These are phyloP conservation scores for Neofusicoccum parvum DNA, from an alignment of 2,329 filamentous ascomycete genomes.

Conservation along the genomic window DNA sequence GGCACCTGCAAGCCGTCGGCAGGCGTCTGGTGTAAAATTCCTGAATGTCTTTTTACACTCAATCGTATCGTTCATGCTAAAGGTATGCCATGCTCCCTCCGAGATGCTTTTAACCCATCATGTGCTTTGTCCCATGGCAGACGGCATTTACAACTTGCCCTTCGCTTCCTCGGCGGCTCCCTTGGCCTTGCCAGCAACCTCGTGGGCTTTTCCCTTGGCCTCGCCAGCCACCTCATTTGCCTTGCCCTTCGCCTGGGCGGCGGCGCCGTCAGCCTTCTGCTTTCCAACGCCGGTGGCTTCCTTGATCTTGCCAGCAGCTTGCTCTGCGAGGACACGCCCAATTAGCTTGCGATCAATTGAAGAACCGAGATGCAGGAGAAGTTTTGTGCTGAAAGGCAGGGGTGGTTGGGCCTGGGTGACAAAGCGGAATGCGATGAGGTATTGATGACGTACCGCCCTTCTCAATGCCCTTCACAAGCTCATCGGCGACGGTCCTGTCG, in stretches of 20 bases:
- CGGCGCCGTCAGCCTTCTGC: slow-evolving; percentile 30
- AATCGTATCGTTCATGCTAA: neutral
- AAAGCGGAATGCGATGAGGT: neutral
- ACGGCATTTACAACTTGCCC: slow-evolving; percentile 23
- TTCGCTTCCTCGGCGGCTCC: slow-evolving; percentile 43
- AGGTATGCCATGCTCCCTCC: neutral
- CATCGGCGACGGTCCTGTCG: slow-evolving; percentile 58
- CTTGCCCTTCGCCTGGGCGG: slow-evolving; percentile 43
- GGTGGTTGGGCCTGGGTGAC: neutral
- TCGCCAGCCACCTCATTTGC: slow-evolving; percentile 45
- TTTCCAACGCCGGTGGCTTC: slow-evolving; percentile 46
- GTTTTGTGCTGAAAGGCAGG: too few relatives aligned
- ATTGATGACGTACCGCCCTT: slow-evolving; percentile 56
- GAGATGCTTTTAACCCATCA: neutral
- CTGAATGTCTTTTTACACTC: neutral
- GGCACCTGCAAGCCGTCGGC: too few relatives aligned
- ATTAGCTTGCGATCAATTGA: neutral
- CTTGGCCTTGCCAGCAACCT: slow-evolving; percentile 50
- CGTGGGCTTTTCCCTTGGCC: slow-evolving; percentile 49
- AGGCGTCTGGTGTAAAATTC: neutral
- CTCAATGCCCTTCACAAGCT: slow-evolving; percentile 63
- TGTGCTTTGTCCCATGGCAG: neutral
- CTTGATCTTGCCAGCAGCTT: slow-evolving; percentile 50
- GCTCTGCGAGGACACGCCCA: slow-evolving; percentile 43
- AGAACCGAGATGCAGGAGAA: too few relatives aligned